Evolutionary conservation across 1,284 basidiomycete species (phyloP), one percentile per base, ranked within the genome.

Genomic region (Ganoderma boninense): DNA sequence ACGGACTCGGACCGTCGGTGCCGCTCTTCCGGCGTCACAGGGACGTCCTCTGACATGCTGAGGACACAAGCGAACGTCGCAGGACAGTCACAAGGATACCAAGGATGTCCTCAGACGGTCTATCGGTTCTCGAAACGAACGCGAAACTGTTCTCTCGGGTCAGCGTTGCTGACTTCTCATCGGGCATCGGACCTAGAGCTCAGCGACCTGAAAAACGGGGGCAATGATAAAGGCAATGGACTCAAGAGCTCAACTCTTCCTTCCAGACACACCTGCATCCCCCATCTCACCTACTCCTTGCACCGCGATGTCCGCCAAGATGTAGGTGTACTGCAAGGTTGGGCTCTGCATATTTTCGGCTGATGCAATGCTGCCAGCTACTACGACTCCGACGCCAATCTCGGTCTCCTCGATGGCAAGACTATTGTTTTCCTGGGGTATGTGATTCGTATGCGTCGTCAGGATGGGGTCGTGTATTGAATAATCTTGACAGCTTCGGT

Each of bases 361-460:
- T 42, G 5, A 54, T 14, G 44, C 57, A 43, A 52, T 52, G 2
- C 7, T 23, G 4, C 23, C 13, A 90, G 89, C 71, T 90, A 90
- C 76, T 88, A 91, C 78, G 89, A 91, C 77, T 78, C 84, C 23
- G 89, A 91, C 75, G 88, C 90, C 13, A 85, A 90, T 75, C 79
- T 89, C 26, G 77, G 75, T 49, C 49, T 86, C 46, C 79, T 90
- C 65, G 79, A 82, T 56, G 82, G 80, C 73, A 90, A 87, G 80
- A 86, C 81, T 10, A 87, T 90, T 65, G 87, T 90, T 23, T 90
- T 91, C 80, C 78, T 91, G 42, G 89, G 90, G 89, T 89, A 77
- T 61, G 80, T 72, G 2, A 6, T 42, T 43, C 44, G 23, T 32
- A 7, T 18, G 2, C 32, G 11, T 42, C 26, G 54, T n/a, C 40